These are phyloP conservation scores for Trifolium pratense DNA, from an alignment of 306 rosid genomes.

Conservation along the genomic window DNA sequence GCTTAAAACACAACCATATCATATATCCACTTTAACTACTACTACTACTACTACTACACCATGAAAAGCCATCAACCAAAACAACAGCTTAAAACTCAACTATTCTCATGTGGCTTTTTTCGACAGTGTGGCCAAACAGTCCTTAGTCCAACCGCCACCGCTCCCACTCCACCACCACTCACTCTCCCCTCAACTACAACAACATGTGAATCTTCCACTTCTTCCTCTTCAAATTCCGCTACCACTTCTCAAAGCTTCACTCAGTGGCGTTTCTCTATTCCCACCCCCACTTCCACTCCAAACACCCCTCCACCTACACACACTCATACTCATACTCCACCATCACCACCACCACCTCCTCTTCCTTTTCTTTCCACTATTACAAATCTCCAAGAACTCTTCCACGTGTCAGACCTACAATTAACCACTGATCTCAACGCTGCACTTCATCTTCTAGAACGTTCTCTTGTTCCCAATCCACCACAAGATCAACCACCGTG, in stretches of 20 bases:
- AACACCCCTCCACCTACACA: conserved; percentile 8
- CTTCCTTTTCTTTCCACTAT: conserved; percentile 22
- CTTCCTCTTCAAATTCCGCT: conserved; percentile 65
- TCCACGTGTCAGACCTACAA: conserved; percentile 76
- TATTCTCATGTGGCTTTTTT: conserved; percentile 90
- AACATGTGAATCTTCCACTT: conserved; percentile 67
- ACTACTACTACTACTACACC: not conserved
- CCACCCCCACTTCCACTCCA: conserved; percentile 45
- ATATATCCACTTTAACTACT: not conserved
- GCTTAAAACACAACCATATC: not conserved
- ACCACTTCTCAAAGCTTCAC: conserved; percentile 95
- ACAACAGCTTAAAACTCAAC: conserved; percentile 72
- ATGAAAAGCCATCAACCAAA: conserved; percentile 86
- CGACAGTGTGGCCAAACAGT: conserved; percentile 89
- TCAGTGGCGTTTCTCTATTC: conserved; percentile 83
- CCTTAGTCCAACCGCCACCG: conserved; percentile 75
- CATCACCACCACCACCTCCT: not conserved
- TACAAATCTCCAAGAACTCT: conserved; percentile 66
- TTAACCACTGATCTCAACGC: conserved; percentile 59
- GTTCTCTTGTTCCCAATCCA: conserved; percentile 79
- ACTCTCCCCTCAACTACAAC: conserved; percentile 44
- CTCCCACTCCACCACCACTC: conserved; percentile 54
- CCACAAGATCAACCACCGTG: conserved; percentile 74
- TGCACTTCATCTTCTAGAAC: conserved; percentile 78
- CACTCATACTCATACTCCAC: conserved; percentile 1